phyloP scores from a whole-genome alignment of 345 rosid genomes.

The Erysimum cheiranthoides region DNA sequence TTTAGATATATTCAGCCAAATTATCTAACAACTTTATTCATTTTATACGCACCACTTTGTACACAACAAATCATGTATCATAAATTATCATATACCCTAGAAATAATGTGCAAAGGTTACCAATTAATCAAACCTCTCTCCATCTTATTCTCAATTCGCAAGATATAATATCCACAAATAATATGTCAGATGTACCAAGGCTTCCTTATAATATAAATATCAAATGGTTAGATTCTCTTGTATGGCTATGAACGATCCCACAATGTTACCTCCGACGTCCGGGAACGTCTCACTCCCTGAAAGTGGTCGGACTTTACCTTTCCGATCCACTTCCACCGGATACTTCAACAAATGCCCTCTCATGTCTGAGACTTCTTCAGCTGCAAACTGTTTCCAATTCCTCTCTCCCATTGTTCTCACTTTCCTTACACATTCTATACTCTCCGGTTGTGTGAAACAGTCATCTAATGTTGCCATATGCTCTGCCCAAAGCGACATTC shows the following conservation, averaged over 20 bases:
- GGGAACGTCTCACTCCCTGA: conserved; percentile 72
- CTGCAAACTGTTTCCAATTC: conserved; percentile 71
- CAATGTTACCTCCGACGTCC: conserved; percentile 79
- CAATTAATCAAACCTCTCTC: neutral
- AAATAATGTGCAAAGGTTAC: conserved; percentile 1
- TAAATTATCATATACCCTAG: neutral
- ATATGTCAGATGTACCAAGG: neutral
- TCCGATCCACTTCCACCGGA: conserved; percentile 78
- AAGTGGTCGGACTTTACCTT: conserved; percentile 70
- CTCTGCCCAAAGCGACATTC: conserved; percentile 95
- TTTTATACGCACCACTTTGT: conserved; percentile 10
- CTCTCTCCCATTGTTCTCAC: conserved; percentile 68
- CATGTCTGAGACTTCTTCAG: conserved; percentile 68
- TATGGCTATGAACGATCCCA: conserved; percentile 71
- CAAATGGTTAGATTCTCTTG: conserved; percentile 82
- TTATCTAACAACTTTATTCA: conserved; percentile 6
- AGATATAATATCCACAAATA: conserved; percentile 1
- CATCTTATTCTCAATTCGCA: neutral
- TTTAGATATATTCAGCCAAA: neutral
- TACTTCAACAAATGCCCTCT: conserved; percentile 81
- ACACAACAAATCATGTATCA: neutral
- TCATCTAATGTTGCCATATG: conserved; percentile 71
- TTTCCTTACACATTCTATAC: conserved; percentile 69
- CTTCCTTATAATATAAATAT: neutral
- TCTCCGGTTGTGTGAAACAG: conserved; percentile 74